Conservation (phyloP, 345 rosid genomes). For the Cardiospermum halicacabum region DNA sequence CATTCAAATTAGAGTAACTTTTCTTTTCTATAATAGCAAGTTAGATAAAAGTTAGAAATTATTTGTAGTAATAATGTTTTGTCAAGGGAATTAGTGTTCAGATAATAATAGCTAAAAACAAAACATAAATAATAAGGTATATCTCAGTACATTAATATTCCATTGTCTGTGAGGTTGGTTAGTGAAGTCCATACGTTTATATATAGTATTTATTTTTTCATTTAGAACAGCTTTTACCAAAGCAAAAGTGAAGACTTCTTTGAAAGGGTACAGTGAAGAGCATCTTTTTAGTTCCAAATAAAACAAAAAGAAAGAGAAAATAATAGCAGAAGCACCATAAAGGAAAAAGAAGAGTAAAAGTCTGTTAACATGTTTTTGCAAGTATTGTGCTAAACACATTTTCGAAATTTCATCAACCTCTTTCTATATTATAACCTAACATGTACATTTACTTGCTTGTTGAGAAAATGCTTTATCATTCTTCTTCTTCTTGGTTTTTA, state of each 20-base stretch:
- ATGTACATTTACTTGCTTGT: slow-evolving; percentile 4
- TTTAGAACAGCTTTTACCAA: too few species aligned
- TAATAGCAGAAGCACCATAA: background rate
- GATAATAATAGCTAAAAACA: too few species aligned
- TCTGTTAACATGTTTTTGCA: background rate
- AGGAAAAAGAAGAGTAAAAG: background rate
- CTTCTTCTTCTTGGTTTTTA: background rate
- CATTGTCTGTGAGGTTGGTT: too few species aligned
- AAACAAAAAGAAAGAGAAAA: slow-evolving; percentile 19
- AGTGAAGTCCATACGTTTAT: too few species aligned
- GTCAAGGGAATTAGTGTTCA: too few species aligned
- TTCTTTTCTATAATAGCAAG: background rate
- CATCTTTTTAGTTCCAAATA: slow-evolving; percentile 17
- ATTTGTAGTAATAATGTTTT: too few species aligned
- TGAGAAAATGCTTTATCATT: background rate
- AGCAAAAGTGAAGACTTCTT: background rate
- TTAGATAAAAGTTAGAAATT: too few species aligned
- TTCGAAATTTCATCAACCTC: slow-evolving; percentile 7
- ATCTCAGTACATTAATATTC: too few species aligned
- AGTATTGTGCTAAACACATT: background rate
- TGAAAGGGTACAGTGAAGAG: slow-evolving; percentile 11
- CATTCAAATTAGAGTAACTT: background rate
- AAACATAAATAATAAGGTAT: too few species aligned
- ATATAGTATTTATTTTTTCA: too few species aligned
- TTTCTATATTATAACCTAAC: too few species aligned